Percentiles rank a stretch among this genome's conserved stretches.
These are phyloP conservation scores for Daldinia sp. DNA, from an alignment of 2,329 filamentous ascomycete genomes.

Conservation along the genomic window DNA sequence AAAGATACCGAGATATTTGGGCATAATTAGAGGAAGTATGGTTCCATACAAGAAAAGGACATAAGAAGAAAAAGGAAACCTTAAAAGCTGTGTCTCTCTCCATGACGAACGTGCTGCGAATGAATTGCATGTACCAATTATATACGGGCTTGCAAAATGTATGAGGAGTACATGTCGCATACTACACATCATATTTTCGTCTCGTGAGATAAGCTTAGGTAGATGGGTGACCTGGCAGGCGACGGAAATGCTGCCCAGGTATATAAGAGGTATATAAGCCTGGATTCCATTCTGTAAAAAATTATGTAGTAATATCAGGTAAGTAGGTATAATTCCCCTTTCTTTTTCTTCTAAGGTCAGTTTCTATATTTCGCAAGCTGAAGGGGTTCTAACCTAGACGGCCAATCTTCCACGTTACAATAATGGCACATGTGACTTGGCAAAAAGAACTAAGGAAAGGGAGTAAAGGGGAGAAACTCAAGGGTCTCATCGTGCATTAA, in stretches of 20 bases:
- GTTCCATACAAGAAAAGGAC: neutral
- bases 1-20: neutral
- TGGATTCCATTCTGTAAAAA: neutral
- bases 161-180: conserved; percentile 5
- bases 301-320: neutral
- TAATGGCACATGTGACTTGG: neutral
- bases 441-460: neutral
- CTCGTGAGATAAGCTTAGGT: conserved; percentile 11
- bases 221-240: neutral
- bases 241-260: neutral
- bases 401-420: neutral
- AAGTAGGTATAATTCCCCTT: neutral
- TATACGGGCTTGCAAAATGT: neutral
- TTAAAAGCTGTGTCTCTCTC: neutral
- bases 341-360: neutral
- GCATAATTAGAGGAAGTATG: neutral
- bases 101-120: neutral
- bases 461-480: neutral
- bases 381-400: neutral
- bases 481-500: neutral
- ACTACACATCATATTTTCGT: conserved; percentile 10
- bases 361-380: neutral
- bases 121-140: neutral
- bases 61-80: neutral
- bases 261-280: no score